These are phyloP conservation scores for Camillea tinctor DNA, from an alignment of 2,329 filamentous ascomycete species.

Conservation along the genomic window DNA sequence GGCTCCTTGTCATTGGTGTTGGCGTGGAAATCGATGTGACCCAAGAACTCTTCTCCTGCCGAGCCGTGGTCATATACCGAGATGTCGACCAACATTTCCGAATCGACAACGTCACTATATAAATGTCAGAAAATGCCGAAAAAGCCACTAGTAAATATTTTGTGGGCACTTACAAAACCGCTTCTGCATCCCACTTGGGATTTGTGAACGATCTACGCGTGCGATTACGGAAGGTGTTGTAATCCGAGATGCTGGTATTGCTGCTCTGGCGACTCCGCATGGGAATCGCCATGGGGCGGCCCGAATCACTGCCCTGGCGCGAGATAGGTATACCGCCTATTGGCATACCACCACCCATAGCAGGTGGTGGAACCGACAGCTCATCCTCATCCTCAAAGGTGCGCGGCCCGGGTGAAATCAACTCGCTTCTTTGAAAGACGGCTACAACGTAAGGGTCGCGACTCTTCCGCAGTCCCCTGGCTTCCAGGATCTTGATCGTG, in stretches of 20 bases:
- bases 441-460: slow-evolving; percentile 93
- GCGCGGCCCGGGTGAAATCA: slow-evolving; percentile 84
- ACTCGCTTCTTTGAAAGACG: slow-evolving; percentile 94
- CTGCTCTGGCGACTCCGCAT: slow-evolving; percentile 97
- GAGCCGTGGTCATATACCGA: slow-evolving; percentile 85
- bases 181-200: slow-evolving; percentile 94
- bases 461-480: slow-evolving; percentile 75
- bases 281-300: slow-evolving; percentile 87
- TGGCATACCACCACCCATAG: too few species aligned
- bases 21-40: slow-evolving; percentile 79
- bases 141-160: neutral
- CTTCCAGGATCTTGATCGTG: slow-evolving; percentile 84
- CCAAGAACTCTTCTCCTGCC: slow-evolving; percentile 85
- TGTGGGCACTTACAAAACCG: slow-evolving; percentile 73
- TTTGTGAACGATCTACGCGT: slow-evolving; percentile 65
- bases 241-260: slow-evolving; percentile 79
- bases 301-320: slow-evolving; percentile 76
- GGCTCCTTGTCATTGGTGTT: slow-evolving; percentile 63
- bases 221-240: slow-evolving; percentile 58
- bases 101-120: slow-evolving; percentile 85
- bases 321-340: slow-evolving; percentile 63
- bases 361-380: slow-evolving; percentile 46
- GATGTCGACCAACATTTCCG: slow-evolving; percentile 85
- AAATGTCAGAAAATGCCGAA: slow-evolving; percentile 15
- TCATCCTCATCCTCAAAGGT: slow-evolving; percentile 62